Percentiles rank a stretch among this genome's conserved stretches.
phyloP scores from a whole-genome alignment of 2,329 filamentous ascomycete species.

The Talaromyces piceae region DNA sequence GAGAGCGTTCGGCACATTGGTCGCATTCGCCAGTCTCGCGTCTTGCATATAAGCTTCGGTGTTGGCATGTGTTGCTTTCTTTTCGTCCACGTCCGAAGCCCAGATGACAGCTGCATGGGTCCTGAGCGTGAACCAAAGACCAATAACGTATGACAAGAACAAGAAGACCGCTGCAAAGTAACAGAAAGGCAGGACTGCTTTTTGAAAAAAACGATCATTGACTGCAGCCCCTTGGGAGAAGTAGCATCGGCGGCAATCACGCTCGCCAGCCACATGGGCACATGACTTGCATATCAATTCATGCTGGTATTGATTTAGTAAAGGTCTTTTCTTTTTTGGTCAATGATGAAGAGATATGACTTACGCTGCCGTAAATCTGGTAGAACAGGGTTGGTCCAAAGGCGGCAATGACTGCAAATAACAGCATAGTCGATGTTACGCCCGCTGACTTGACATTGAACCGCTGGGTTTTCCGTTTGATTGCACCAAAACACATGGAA shows the following conservation, averaged over 20 bases:
- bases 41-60: slow-evolving; percentile 27
- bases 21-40: slow-evolving; percentile 25
- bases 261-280: slow-evolving; percentile 45
- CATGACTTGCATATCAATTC: slow-evolving; percentile 76
- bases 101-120: slow-evolving; percentile 97
- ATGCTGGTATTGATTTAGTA: slow-evolving; percentile 49
- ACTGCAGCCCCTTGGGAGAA: slow-evolving; percentile 82
- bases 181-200: slow-evolving; percentile 88
- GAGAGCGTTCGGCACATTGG: slow-evolving; percentile 22
- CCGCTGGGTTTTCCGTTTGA: slow-evolving; percentile 95
- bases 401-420: slow-evolving; percentile 91
- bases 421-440: slow-evolving; percentile 93
- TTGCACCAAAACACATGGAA: slow-evolving; percentile 97
- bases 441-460: slow-evolving; percentile 96
- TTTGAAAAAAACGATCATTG: slow-evolving; percentile 78
- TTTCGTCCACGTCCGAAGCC: slow-evolving; percentile 77
- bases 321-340: not conserved
- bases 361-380: slow-evolving; percentile 88
- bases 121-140: slow-evolving; percentile 87
- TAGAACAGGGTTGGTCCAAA: slow-evolving; percentile 97
- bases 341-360: slow-evolving; percentile 20
- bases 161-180: slow-evolving; percentile 78
- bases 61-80: slow-evolving; percentile 44
- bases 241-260: slow-evolving; percentile 85
- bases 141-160: slow-evolving; percentile 89